Percentiles rank a stretch among this genome's conserved stretches.
Evolutionary conservation across 1,139 yeast genomes (phyloP).

Genomic region (Candida freyschussii): DNA sequence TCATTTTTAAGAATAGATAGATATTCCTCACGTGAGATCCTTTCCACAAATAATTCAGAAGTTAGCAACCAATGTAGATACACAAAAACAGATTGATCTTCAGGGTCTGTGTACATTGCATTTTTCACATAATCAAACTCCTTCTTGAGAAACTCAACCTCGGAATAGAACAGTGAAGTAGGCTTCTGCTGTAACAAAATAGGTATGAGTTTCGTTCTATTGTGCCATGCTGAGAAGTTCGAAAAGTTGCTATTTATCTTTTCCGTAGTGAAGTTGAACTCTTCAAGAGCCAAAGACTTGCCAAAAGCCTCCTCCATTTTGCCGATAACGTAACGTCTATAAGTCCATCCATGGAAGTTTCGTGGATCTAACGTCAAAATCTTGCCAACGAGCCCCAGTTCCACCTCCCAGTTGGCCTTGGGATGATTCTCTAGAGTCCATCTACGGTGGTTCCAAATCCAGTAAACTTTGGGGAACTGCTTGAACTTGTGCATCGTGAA

Average conservation of each 20-base stretch:
- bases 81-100: conserved; percentile 90
- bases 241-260: conserved; percentile 82
- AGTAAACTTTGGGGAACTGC: conserved; percentile 80
- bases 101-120: conserved; percentile 90
- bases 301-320: conserved; percentile 39
- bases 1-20: conserved; percentile 37
- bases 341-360: conserved; percentile 96
- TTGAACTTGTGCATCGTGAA: conserved; percentile 58
- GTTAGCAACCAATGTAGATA: conserved; percentile 80
- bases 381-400: conserved; percentile 62
- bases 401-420: conserved; percentile 58
- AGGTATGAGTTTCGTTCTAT: conserved; percentile 68
- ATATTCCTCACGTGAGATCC: conserved; percentile 26
- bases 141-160: conserved; percentile 36
- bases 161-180: conserved; percentile 26
- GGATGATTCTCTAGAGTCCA: conserved; percentile 71
- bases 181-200: conserved; percentile 36
- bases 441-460: conserved; percentile 93
- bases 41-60: conserved; percentile 41
- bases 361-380: conserved; percentile 70
- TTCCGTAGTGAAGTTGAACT: conserved; percentile 71
- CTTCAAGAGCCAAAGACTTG: conserved; percentile 37
- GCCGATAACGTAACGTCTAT: conserved; percentile 67
- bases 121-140: conserved; percentile 72
- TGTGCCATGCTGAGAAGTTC: conserved; percentile 96